Percentiles rank a stretch among this genome's conserved stretches.
phyloP scores from a whole-genome alignment of 257 asterid species.

The Ballota nigra region DNA sequence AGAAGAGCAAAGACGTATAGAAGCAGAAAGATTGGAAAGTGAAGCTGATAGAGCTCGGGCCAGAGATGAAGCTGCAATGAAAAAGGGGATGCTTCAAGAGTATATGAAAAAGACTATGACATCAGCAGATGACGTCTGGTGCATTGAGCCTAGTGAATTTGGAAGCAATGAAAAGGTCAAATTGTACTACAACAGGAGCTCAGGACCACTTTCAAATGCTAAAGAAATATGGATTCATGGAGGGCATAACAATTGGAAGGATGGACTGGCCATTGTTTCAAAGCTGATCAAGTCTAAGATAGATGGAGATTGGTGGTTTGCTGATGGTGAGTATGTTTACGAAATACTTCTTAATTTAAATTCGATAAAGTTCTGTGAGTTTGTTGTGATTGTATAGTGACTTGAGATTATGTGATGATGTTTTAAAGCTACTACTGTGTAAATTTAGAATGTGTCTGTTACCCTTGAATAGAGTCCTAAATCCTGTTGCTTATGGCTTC shows the following conservation, averaged over 20 bases:
- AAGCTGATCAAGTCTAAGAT: conserved; percentile 54
- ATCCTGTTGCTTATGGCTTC: neutral
- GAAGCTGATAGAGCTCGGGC: conserved; percentile 86
- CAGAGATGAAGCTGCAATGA: conserved; percentile 60
- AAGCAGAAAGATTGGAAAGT: conserved; percentile 68
- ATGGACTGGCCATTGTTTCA: conserved; percentile 70
- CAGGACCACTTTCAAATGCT: conserved; percentile 70
- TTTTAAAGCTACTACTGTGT: neutral
- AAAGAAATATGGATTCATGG: conserved; percentile 89
- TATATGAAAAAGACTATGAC: conserved; percentile 44
- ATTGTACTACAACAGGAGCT: conserved; percentile 66
- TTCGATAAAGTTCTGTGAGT: neutral
- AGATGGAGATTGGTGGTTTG: conserved; percentile 88
- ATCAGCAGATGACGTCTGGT: conserved; percentile 64
- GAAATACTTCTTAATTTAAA: conserved; percentile 18
- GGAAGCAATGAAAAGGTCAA: conserved; percentile 56
- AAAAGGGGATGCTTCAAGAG: conserved; percentile 42
- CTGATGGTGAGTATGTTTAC: conserved; percentile 56
- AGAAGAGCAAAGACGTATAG: conserved; percentile 70
- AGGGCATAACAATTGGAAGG: conserved; percentile 77
- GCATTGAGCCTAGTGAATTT: conserved; percentile 59
- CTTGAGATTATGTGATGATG: conserved; percentile 4
- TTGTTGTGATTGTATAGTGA: conserved; percentile 12
- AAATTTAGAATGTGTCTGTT: conserved; percentile 1
- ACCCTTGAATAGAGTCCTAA: neutral